phyloP scores from a whole-genome alignment of 345 rosid species.

The Syzygium aqueum region DNA sequence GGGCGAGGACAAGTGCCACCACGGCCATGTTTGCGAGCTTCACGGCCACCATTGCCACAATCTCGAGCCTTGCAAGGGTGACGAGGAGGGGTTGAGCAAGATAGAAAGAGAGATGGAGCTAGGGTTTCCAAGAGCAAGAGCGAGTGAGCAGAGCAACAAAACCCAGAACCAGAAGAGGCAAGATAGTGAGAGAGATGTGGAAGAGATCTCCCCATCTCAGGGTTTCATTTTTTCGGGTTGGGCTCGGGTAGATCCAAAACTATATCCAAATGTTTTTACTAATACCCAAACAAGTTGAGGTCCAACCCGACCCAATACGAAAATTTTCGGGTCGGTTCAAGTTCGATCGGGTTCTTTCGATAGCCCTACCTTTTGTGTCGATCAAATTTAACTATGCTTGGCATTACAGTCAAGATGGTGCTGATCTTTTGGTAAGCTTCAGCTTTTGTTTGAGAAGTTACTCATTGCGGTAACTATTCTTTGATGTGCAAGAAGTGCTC shows the following conservation, averaged over 20 bases:
- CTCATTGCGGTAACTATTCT: not conserved
- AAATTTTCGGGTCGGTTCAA: no score
- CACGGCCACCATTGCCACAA: conserved; percentile 27
- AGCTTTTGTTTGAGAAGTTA: not conserved
- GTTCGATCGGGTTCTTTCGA: no score
- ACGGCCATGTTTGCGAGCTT: conserved; percentile 16
- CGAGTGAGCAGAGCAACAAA: not conserved
- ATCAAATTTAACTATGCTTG: conserved; percentile 46
- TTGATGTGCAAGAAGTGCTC: not conserved
- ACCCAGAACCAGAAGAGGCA: no score
- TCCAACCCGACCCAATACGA: no score
- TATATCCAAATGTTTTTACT: no score
- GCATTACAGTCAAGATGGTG: conserved; percentile 46
- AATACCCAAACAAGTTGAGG: no score
- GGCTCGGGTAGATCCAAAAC: no score
- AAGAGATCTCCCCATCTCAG: no score
- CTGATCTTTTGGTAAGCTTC: conserved; percentile 57
- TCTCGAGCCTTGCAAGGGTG: not conserved
- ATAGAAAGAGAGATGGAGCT: not conserved
- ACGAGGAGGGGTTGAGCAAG: not conserved
- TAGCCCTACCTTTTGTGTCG: conserved; percentile 29
- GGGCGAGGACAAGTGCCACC: conserved; percentile 20
- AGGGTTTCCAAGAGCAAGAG: not conserved
- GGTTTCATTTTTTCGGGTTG: no score
- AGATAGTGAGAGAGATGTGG: no score